Base-by-base conservation (phyloP, 2,329 filamentous ascomycete species). In the Fusarium miscanthi region DNA sequence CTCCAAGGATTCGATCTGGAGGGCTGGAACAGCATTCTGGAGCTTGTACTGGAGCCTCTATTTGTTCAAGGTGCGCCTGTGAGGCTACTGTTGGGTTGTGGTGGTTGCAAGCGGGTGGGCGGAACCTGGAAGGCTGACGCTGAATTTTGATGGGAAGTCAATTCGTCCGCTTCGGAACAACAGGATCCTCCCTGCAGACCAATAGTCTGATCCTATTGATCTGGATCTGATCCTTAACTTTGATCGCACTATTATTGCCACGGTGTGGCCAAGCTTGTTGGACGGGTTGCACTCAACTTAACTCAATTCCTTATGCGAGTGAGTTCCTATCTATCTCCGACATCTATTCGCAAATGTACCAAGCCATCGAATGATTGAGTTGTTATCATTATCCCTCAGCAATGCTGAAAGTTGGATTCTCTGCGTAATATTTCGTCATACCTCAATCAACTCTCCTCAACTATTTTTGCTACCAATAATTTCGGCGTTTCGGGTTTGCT, bases 21-120 rank as follows among this genome's bases (percentile, higher is more conserved):
- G 61, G 64, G 68, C 68, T 74, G 46, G 60, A 70, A 66, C 68
- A 52, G 37, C 40, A 45, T 41, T 46, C 61, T 74, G 49, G 49
- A 66, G 35, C 49, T 25, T 40, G 31, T 37, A 31, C 25, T 62
- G 65, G 62, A 56, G 51, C 70, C 62, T 64, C 31, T 49, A 59
- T 48, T 43, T 64, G 48, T 49, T 45, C 49, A 56, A 66, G 59
- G 59, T 59, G 65, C 33, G 48, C 51, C 61, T 49, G 48, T 73
- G 72, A 77, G 67, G 67, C 74, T 78, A 66, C 73, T 78, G 76
- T 78, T 78, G 76, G 77, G 76, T 66, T 60, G 73, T 59, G 62
- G 48, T 69, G 49, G 66, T 64, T 73, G 61, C 72, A 59, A 61
- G 65, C 74, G 76, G 76, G 67, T 74, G 73, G 69, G 70, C 40